Conservation (phyloP, 805 yeast species). For the Cyberlindnera saturnus region DNA sequence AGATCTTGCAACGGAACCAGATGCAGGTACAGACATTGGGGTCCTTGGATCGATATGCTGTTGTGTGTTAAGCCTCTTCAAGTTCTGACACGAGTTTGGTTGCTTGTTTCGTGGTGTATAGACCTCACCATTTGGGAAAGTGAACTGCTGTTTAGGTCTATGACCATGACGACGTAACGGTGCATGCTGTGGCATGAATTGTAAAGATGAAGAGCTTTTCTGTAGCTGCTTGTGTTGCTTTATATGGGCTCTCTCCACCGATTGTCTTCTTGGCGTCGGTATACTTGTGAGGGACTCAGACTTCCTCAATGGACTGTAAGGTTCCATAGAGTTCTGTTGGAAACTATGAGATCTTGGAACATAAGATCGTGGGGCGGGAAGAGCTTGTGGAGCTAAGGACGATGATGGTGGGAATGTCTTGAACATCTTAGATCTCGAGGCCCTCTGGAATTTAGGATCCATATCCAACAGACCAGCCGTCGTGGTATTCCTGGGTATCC, state of each 20-base stretch:
- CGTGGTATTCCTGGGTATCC: slow-evolving; percentile 17
- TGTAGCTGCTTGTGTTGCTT: slow-evolving; percentile 11
- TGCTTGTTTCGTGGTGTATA: slow-evolving; percentile 25
- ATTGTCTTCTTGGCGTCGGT: slow-evolving; percentile 3
- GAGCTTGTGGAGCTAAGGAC: not conserved
- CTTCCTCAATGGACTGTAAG: slow-evolving; percentile 1
- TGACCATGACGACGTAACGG: slow-evolving; percentile 9
- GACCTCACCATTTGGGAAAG: slow-evolving; percentile 26
- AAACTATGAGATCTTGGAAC: slow-evolving; percentile 4
- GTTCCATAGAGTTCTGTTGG: slow-evolving; percentile 4
- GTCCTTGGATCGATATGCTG: not conserved
- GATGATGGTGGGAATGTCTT: slow-evolving; percentile 3
- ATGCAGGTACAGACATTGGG: not conserved
- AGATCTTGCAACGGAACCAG: not conserved
- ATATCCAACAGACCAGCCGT: slow-evolving; percentile 18
- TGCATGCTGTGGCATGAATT: not conserved
- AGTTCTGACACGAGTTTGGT: slow-evolving; percentile 12
- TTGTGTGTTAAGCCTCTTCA: slow-evolving; percentile 4
- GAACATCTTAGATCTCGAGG: slow-evolving; percentile 7
- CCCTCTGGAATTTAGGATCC: slow-evolving; percentile 17
- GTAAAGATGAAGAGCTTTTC: slow-evolving; percentile 3
- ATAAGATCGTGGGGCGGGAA: not conserved
- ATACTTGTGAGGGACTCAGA: slow-evolving; percentile 1
- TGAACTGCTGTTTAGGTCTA: slow-evolving; percentile 19
- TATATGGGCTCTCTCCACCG: slow-evolving; percentile 6